Percentiles rank a stretch among this genome's conserved stretches.
Conservation (phyloP, 148 eudicot genomes). For the Chenopodium berlandieri region DNA sequence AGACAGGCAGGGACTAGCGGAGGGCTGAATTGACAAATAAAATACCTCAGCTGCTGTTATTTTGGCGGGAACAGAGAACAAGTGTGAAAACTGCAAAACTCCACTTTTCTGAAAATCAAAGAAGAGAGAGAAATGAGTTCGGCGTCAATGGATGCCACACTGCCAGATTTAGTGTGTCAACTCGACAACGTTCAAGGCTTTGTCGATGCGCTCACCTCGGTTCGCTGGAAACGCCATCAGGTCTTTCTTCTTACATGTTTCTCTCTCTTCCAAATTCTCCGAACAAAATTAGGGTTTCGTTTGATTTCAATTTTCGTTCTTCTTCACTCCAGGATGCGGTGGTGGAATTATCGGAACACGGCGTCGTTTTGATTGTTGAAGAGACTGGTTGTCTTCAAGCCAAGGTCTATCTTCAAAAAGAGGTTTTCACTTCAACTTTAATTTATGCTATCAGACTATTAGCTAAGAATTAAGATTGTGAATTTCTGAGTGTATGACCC, state of each 20-base stretch:
- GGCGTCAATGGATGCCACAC: slow-evolving; percentile 46
- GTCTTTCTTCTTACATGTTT: slow-evolving; percentile 22
- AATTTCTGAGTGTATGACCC: background rate
- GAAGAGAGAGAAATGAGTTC: slow-evolving; percentile 42
- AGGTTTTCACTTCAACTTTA: slow-evolving; percentile 39
- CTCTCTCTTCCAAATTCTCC: background rate
- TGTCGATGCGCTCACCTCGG: slow-evolving; percentile 89
- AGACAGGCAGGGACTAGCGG: too few relatives aligned
- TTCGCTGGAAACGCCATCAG: slow-evolving; percentile 96
- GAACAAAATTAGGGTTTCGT: slow-evolving; percentile 14
- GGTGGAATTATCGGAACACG: slow-evolving; percentile 87
- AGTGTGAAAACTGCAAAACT: background rate
- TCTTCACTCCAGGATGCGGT: slow-evolving; percentile 60
- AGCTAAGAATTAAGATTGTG: background rate
- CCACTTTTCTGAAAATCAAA: background rate
- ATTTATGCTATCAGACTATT: background rate
- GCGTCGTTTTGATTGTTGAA: slow-evolving; percentile 83
- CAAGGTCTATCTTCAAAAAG: slow-evolving; percentile 88
- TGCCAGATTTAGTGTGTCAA: slow-evolving; percentile 63
- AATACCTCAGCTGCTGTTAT: too few relatives aligned
- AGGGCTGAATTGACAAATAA: too few relatives aligned
- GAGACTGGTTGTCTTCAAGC: slow-evolving; percentile 94
- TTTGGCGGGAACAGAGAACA: slow-evolving; percentile 7
- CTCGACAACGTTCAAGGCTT: slow-evolving; percentile 93
- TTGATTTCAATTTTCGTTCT: too few relatives aligned